Evolutionary conservation across 345 rosid species (phyloP).

Genomic region (Theobroma cacao): DNA sequence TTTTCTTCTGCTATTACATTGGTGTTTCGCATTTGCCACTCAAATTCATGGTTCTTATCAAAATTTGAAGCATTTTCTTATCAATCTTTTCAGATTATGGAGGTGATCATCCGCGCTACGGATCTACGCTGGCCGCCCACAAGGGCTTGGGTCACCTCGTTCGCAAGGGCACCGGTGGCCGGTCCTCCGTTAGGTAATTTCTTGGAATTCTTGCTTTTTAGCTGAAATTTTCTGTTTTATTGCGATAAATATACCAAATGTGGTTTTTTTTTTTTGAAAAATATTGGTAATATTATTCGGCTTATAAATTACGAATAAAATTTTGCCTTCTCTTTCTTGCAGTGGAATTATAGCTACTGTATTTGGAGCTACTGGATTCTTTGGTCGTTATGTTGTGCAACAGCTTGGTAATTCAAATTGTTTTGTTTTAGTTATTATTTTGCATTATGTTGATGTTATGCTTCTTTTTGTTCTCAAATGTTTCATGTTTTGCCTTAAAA

Average conservation of each 20-base stretch:
- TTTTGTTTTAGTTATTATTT: neutral
- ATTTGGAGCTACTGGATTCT: slow-evolving; percentile 97
- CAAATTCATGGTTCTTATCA: neutral
- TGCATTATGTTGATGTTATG: neutral
- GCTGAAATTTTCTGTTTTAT: neutral
- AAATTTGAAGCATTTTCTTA: neutral
- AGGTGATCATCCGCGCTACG: slow-evolving; percentile 54
- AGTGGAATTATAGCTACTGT: slow-evolving; percentile 97
- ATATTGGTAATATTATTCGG: neutral
- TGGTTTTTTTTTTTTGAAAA: neutral
- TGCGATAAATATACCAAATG: neutral
- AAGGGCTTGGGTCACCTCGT: slow-evolving; percentile 78
- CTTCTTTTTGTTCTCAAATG: neutral
- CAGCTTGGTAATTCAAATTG: slow-evolving; percentile 73
- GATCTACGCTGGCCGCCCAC: slow-evolving; percentile 58
- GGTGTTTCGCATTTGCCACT: neutral
- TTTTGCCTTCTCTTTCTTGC: slow-evolving; percentile 14
- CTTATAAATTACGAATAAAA: neutral
- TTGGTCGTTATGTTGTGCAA: slow-evolving; percentile 98
- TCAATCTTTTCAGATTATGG: slow-evolving; percentile 48
- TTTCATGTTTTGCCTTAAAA: neutral
- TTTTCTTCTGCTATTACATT: neutral
- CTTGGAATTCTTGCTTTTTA: neutral
- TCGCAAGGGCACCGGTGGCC: slow-evolving; percentile 98
- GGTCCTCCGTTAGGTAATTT: slow-evolving; percentile 91